A percentile compares a stretch with the other conserved stretches of the same genome.
Evolutionary conservation across 345 rosid species (phyloP).

Genomic region (Boechera stricta): DNA sequence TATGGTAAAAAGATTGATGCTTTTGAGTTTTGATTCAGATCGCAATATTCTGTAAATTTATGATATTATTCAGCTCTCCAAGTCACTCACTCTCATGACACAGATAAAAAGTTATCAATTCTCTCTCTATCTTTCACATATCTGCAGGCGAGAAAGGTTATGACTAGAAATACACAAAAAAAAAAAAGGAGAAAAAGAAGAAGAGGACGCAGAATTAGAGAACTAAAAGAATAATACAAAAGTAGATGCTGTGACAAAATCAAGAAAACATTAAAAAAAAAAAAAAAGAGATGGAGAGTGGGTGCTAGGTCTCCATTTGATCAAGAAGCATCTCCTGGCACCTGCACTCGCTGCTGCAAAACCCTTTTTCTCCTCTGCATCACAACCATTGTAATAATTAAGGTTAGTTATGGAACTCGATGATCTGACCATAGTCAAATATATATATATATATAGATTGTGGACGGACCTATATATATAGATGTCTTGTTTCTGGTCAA

Average conservation of each 20-base stretch:
- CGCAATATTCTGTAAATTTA: background rate
- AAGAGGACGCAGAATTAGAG: background rate
- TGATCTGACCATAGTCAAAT: background rate
- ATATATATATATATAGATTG: background rate
- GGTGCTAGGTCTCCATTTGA: conserved; percentile 45
- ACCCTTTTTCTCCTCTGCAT: conserved; percentile 87
- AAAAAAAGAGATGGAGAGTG: background rate
- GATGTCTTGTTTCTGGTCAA: conserved; percentile 54
- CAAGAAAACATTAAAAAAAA: background rate
- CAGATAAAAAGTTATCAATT: background rate
- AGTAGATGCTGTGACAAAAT: conserved; percentile 24
- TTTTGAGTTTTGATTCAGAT: background rate
- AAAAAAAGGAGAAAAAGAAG: background rate
- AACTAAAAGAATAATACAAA: conserved; percentile 22
- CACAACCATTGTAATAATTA: background rate
- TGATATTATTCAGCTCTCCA: background rate
- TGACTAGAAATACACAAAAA: background rate
- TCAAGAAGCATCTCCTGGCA: conserved; percentile 74
- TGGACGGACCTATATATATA: conserved; percentile 74
- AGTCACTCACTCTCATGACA: background rate
- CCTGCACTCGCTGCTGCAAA: conserved; percentile 83
- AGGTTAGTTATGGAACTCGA: conserved; percentile 8
- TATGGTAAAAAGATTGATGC: background rate
- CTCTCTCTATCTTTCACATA: conserved; percentile 29
- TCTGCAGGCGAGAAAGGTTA: conserved; percentile 37